Evolutionary conservation across 2,329 filamentous ascomycete genomes (phyloP).

Genomic region (Xylariaceae sp.): DNA sequence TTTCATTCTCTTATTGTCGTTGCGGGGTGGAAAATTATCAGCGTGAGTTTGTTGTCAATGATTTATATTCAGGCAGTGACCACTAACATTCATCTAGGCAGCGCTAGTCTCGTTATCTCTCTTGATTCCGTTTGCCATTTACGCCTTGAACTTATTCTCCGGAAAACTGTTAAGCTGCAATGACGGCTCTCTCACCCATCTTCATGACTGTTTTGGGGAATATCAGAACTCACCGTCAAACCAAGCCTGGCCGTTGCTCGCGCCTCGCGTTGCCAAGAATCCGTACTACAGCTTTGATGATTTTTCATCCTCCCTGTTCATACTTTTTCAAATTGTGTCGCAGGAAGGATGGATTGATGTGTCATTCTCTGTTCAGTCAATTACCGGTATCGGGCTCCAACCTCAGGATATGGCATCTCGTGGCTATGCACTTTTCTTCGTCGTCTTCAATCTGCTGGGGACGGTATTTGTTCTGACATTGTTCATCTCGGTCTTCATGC

Average conservation of each 20-base stretch:
- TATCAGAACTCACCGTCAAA: slow-evolving; percentile 71
- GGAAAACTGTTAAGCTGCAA: slow-evolving; percentile 79
- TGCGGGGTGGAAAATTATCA: slow-evolving; percentile 90
- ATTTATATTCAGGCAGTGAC: not conserved
- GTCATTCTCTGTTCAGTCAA: slow-evolving; percentile 77
- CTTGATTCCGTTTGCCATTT: slow-evolving; percentile 93
- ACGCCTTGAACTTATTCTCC: slow-evolving; percentile 88
- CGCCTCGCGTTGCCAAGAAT: slow-evolving; percentile 76
- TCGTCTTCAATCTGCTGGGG: slow-evolving; percentile 92
- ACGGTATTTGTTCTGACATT: slow-evolving; percentile 95
- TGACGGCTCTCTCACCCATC: slow-evolving; percentile 55
- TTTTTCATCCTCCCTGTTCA: slow-evolving; percentile 89
- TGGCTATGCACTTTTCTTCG: slow-evolving; percentile 89
- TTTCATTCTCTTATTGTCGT: slow-evolving; percentile 96
- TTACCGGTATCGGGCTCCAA: slow-evolving; percentile 72
- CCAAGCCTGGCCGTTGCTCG: slow-evolving; percentile 70
- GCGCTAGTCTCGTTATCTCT: slow-evolving; percentile 92
- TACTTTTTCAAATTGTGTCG: slow-evolving; percentile 96
- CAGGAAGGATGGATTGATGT: slow-evolving; percentile 97
- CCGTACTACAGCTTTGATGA: slow-evolving; percentile 90
- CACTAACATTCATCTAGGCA: slow-evolving; percentile 44
- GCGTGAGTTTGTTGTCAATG: slow-evolving; percentile 47
- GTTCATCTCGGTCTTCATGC: slow-evolving; percentile 99
- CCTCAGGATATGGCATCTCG: slow-evolving; percentile 65
- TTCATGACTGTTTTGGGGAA: slow-evolving; percentile 77